These are phyloP conservation scores for Schwanniomyces sp. DNA, from an alignment of 805 yeast species.

Conservation along the genomic window DNA sequence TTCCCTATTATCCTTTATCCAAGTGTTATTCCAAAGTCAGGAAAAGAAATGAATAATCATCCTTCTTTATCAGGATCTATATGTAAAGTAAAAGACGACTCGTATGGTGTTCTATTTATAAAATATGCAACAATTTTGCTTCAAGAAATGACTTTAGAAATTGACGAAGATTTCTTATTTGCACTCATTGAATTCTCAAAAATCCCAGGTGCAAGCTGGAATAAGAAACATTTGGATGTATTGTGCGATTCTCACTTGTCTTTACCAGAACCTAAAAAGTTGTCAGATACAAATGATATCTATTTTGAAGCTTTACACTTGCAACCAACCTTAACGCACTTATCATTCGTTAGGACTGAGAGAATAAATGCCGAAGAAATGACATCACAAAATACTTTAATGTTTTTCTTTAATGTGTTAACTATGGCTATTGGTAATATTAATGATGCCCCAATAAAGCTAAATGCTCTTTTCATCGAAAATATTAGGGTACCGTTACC, in stretches of 20 bases:
- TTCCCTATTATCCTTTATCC: constrained; percentile 91
- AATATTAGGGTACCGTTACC: constrained; percentile 87
- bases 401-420: constrained; percentile 78
- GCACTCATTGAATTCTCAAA: constrained; percentile 79
- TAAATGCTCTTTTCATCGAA: constrained; percentile 84
- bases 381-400: constrained; percentile 60
- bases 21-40: constrained; percentile 80
- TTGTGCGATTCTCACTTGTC: constrained; percentile 64
- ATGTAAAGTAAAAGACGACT: constrained; percentile 80
- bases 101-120: constrained; percentile 86
- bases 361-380: constrained; percentile 66
- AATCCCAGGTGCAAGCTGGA: constrained; percentile 83
- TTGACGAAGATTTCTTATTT: constrained; percentile 90
- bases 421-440: constrained; percentile 98
- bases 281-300: constrained; percentile 63
- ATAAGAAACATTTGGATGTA: constrained; percentile 39
- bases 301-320: constrained; percentile 91
- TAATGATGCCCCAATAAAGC: constrained; percentile 91
- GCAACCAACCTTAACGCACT: constrained; percentile 85
- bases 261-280: constrained; percentile 67
- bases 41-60: constrained; percentile 80
- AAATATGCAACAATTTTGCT: constrained; percentile 87
- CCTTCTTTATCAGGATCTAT: constrained; percentile 88
- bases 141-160: constrained; percentile 89
- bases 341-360: constrained; percentile 91